Base-by-base conservation (phyloP, 2,329 filamentous ascomycete species). In the Alternaria triticimaculans region DNA sequence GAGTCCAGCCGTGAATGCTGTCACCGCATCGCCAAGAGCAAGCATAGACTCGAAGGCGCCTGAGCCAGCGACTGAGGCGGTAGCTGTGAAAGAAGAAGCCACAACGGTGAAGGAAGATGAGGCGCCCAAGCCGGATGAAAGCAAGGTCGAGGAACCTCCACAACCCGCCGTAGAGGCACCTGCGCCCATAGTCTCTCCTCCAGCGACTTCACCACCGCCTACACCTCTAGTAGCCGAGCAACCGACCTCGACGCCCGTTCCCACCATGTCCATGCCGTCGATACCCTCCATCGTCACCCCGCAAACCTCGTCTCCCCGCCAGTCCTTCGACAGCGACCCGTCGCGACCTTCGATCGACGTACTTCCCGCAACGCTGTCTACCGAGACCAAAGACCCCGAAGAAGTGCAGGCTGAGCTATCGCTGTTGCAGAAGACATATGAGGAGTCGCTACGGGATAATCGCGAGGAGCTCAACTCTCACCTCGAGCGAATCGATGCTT, bases 401-500 rank as follows among this genome's bases (percentile, higher is more conserved):
- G 58, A 68, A 18, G 73, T 85, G 14, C 82, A 85, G 55, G 72
- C 79, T 4, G 81, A 84, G 20, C 80, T 88, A 44, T 75, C 82
- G 6, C 80, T 83, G 46, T 77, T 88, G 65, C 83, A 82, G 72
- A 75, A 84, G 73, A 81, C 85, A 56, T 81, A 87, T 50, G 82
- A 84, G 51, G 80, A 82, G 28, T 83, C 84, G 1, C 83, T 88
- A 62, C 81, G 81, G 33, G 87, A 89, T 65, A 88, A 92, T 68
- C 90, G 95, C 62, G 92, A 96, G 71, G 96, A 98, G 77, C 86
- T 94, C 44, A 89, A 96, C 72, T 87, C 87, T 53, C 93, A 97
- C 66, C 87, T 95, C 7, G 96, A 99, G 80, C 89, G 92, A 37
- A 96, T 97, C 59, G 96, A 99, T 82, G 92, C 94, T 5, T 82